A percentile compares a stretch with the other conserved stretches of the same genome.
phyloP scores from a whole-genome alignment of 2,329 filamentous ascomycete genomes.

The Ceratocystis ficicola region DNA sequence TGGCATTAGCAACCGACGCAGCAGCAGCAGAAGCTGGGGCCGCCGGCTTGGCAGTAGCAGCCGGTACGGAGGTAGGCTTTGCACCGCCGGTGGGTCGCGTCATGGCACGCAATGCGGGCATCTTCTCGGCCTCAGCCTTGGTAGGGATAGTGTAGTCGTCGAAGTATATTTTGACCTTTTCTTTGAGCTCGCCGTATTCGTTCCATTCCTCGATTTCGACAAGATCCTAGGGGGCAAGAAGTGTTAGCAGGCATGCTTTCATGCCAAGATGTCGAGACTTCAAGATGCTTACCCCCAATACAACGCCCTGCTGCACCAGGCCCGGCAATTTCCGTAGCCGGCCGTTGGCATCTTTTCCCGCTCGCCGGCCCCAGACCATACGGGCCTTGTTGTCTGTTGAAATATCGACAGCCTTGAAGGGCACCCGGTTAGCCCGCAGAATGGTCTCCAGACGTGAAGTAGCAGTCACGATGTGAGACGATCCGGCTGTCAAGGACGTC shows the following conservation, averaged over 20 bases:
- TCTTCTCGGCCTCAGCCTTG: conserved; percentile 36
- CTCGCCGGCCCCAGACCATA: conserved; percentile 75
- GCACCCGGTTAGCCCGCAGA: conserved; percentile 83
- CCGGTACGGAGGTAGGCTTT: conserved; percentile 24
- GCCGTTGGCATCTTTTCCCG: conserved; percentile 56
- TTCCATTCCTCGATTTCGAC: conserved; percentile 98
- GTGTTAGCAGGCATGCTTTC: background rate
- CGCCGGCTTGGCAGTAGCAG: conserved; percentile 25
- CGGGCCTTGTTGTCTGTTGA: conserved; percentile 81
- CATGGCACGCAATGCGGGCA: conserved; percentile 23
- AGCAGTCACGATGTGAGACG: conserved; percentile 89
- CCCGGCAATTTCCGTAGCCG: conserved; percentile 68
- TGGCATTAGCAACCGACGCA: conserved; percentile 24
- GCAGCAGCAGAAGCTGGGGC: conserved; percentile 22
- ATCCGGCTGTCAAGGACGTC: conserved; percentile 89
- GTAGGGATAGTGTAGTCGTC: conserved; percentile 49
- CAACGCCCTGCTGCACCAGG: conserved; percentile 72
- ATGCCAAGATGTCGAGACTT: background rate
- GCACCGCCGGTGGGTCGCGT: conserved; percentile 28
- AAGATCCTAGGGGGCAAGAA: conserved; percentile 51
- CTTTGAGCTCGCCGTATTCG: conserved; percentile 88
- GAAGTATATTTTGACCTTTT: conserved; percentile 61
- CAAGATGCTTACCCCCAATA: conserved; percentile 62
- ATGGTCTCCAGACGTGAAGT: conserved; percentile 95
- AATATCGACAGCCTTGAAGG: conserved; percentile 84